These are phyloP conservation scores for Leccinum arenicola DNA, from an alignment of 768 basidiomycete genomes.

Conservation along the genomic window DNA sequence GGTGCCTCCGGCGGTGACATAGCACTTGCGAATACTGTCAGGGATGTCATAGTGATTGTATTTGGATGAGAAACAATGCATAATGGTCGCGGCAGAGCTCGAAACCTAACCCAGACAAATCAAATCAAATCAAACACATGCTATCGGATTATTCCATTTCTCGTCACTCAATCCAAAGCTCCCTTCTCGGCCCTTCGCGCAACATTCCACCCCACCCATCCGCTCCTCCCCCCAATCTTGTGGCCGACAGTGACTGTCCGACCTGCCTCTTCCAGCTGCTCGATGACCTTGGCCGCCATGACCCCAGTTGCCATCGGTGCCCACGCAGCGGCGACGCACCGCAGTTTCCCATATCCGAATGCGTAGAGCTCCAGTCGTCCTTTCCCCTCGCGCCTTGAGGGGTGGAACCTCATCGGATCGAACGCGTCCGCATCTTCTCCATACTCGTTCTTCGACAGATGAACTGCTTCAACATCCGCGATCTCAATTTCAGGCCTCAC, in stretches of 20 bases:
- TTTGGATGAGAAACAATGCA: no score
- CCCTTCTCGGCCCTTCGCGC: conserved; percentile 23
- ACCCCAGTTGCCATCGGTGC: conserved; percentile 56
- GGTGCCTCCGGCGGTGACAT: no score
- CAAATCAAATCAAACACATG: no score
- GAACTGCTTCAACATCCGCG: conserved; percentile 23
- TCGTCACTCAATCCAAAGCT: background rate
- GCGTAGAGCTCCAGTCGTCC: conserved; percentile 30
- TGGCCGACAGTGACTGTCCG: conserved; percentile 16
- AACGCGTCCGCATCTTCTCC: conserved; percentile 40
- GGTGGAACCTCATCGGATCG: conserved; percentile 42
- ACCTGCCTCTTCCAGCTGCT: conserved; percentile 26
- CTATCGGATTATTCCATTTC: no score
- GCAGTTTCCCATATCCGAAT: conserved; percentile 44
- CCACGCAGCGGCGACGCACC: conserved; percentile 47
- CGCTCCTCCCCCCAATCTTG: conserved; percentile 41
- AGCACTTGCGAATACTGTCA: no score
- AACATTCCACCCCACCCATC: conserved; percentile 43
- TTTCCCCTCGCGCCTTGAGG: conserved; percentile 13
- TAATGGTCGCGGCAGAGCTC: background rate
- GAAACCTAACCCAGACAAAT: background rate
- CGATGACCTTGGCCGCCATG: conserved; percentile 42
- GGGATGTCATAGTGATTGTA: no score
- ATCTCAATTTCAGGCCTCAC: conserved; percentile 15
- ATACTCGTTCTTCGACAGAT: conserved; percentile 16